Evolutionary conservation across 495 filamentous ascomycete species (phyloP), one percentile per base, ranked within the genome.

Genomic region (Podospora anserina): DNA sequence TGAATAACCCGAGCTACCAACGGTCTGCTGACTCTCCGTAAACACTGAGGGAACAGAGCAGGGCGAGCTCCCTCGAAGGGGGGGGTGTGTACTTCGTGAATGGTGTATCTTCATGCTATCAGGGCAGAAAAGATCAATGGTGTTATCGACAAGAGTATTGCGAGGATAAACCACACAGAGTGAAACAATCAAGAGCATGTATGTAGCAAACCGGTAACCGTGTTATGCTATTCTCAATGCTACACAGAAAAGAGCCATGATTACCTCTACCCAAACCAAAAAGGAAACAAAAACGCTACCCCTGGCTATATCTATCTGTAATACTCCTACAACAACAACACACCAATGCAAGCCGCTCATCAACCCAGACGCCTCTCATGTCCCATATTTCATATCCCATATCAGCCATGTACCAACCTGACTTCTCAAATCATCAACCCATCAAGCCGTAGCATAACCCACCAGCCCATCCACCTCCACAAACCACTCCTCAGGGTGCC

Each of bases 401-500:
- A 49, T 49, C 39, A 49, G 15, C 7, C 54, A 20, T 15, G 61
- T 49, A 49, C 39, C 39, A 13, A 49, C 39, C 15, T 11, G 6
- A 49, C 7, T 13, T 13, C 39, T 49, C 39, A 9, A 49, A 49
- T 16, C 13, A 5, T 49, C 39, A 16, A 2, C 39, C 39, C 39
- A 9, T 49, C 15, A 49, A 49, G 39, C 39, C 1, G 5, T 11
- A 5, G 15, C 1, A 49, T 49, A 49, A 2, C 39, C 39, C 39
- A 49, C 13, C 13, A 49, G 15, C 39, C 5, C 9, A 49, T 49
- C 39, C 39, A 49, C 53, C 6, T 56, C 61, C 58, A 20, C 54
- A 26, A 72, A 13, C 74, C 71, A 74, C 66, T 64, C 65, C 5
- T 23, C 28, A 16, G 67, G 72, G 66, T 71, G 69, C n/a, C 44